Evolutionary conservation across 2,329 filamentous ascomycete genomes (phyloP).

Genomic region (Paecilomyces fulvus): DNA sequence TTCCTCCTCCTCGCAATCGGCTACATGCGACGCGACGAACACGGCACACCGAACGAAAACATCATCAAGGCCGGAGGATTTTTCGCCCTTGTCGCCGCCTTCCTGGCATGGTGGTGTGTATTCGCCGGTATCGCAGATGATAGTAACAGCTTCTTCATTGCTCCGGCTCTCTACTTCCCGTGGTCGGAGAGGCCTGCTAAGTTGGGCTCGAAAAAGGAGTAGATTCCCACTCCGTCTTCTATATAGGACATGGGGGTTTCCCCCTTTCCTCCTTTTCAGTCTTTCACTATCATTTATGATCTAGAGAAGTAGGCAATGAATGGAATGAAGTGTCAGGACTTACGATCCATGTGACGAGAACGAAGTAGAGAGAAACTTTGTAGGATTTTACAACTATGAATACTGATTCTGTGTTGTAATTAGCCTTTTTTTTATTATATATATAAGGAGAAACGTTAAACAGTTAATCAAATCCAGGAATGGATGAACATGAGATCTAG

Average conservation of each 20-base stretch:
- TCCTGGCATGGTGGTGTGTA: constrained; percentile 77
- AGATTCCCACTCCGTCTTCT: background rate
- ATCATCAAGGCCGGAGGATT: constrained; percentile 61
- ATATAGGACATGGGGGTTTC: background rate
- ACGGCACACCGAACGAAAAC: constrained; percentile 28
- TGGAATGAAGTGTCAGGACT: no score
- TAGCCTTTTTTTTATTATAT: no score
- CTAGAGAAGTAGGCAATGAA: no score
- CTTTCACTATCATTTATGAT: background rate
- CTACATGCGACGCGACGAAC: constrained; percentile 46
- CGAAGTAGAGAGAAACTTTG: no score
- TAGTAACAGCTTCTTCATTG: constrained; percentile 68
- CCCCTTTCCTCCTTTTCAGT: background rate
- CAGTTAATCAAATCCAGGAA: no score
- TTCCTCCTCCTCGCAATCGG: constrained; percentile 61
- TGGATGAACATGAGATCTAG: no score
- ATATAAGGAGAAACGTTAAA: no score
- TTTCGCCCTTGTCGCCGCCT: constrained; percentile 66
- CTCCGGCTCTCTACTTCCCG: constrained; percentile 83
- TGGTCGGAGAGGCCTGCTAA: constrained; percentile 65
- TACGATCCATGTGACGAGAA: no score
- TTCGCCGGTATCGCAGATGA: constrained; percentile 65
- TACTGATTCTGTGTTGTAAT: no score
- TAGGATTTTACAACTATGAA: no score
- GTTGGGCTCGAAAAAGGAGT: background rate